These are phyloP conservation scores for Beverwykella pulmonaria DNA, from an alignment of 495 filamentous ascomycete genomes.

Conservation along the genomic window DNA sequence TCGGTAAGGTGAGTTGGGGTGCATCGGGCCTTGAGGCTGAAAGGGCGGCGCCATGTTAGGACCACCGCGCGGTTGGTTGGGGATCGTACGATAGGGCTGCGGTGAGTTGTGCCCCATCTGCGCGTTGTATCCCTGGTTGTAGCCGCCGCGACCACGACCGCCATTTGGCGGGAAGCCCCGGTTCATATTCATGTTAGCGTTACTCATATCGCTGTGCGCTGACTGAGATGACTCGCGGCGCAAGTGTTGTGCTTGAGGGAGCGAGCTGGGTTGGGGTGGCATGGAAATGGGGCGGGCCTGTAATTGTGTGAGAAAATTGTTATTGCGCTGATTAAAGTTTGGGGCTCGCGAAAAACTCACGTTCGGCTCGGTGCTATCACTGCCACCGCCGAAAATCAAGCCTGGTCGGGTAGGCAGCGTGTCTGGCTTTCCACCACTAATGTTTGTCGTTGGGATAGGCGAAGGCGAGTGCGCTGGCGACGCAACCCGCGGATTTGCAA, in stretches of 20 bases:
- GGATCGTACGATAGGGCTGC: conserved; percentile 56
- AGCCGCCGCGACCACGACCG: conserved; percentile 66
- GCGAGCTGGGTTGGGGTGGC: conserved; percentile 63
- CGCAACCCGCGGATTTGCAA: conserved; percentile 55
- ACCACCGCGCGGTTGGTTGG: conserved; percentile 66
- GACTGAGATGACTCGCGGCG: conserved; percentile 83
- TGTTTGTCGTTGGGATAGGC: conserved; percentile 65
- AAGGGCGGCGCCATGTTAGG: conserved; percentile 66
- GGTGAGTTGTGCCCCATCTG: conserved; percentile 68
- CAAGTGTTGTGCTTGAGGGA: conserved; percentile 67
- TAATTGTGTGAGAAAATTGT: conserved; percentile 6
- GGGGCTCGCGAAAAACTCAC: conserved; percentile 56
- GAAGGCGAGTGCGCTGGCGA: conserved; percentile 75
- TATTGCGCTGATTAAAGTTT: conserved; percentile 30
- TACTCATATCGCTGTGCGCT: conserved; percentile 73
- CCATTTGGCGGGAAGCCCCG: conserved; percentile 49
- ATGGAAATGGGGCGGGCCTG: conserved; percentile 63
- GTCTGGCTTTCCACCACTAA: conserved; percentile 59
- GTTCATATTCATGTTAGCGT: conserved; percentile 53
- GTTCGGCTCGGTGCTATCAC: conserved; percentile 58
- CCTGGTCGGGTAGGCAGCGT: conserved; percentile 64
- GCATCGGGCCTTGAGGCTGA: conserved; percentile 60
- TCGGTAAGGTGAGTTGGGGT: conserved; percentile 63
- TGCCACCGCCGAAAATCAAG: conserved; percentile 79
- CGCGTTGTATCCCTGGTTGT: conserved; percentile 52